These are phyloP conservation scores for Castanea sativa DNA, from an alignment of 306 rosid species.

Conservation along the genomic window DNA sequence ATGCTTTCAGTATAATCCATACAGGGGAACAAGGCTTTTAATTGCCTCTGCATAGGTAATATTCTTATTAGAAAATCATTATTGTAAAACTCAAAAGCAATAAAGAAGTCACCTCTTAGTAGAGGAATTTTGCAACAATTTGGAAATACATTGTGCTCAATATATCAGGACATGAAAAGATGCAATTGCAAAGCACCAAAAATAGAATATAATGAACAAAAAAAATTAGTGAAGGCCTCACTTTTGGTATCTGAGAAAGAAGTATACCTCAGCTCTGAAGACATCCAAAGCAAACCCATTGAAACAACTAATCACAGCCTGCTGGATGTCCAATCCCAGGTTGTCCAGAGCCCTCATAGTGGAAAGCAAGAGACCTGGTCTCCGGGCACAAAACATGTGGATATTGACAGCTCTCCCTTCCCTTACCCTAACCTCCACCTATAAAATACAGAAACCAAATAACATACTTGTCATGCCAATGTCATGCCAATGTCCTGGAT, in stretches of 20 bases:
- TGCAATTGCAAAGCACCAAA: background rate
- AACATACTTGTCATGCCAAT: constrained; percentile 9
- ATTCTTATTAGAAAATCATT: too few relatives aligned
- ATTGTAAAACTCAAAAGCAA: constrained; percentile 1
- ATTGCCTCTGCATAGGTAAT: too few relatives aligned
- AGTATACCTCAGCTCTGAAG: constrained; percentile 87
- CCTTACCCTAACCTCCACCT: constrained; percentile 88
- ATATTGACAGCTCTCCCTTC: constrained; percentile 96
- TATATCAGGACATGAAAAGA: constrained; percentile 1
- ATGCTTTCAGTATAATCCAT: background rate
- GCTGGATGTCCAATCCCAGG: constrained; percentile 95
- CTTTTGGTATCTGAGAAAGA: constrained; percentile 14
- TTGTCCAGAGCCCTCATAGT: constrained; percentile 85
- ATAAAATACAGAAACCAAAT: constrained; percentile 19
- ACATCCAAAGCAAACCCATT: constrained; percentile 95
- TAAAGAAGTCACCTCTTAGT: constrained; percentile 1
- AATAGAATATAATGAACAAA: background rate
- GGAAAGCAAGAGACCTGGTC: constrained; percentile 91
- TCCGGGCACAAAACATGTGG: constrained; percentile 92
- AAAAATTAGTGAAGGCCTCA: background rate
- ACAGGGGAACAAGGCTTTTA: background rate
- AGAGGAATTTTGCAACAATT: constrained; percentile 4
- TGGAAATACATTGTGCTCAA: background rate
- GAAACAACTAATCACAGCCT: constrained; percentile 97
- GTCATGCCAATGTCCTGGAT: constrained; percentile 15